These are phyloP conservation scores for Plasmodium malariae DNA, from an alignment of 169 alveolate genomes.

Conservation along the genomic window DNA sequence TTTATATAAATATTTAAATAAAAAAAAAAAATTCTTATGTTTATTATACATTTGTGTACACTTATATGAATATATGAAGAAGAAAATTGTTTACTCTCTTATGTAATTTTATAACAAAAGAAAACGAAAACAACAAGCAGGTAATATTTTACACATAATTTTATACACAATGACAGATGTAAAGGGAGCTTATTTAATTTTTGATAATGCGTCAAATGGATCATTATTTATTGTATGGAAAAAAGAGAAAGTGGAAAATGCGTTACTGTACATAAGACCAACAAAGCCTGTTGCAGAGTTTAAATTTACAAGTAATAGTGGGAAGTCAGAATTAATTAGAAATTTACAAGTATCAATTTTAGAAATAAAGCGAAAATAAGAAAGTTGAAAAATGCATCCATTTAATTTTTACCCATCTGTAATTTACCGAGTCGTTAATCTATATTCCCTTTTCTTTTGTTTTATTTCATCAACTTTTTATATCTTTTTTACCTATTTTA, in stretches of 20 bases:
- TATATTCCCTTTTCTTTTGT: not conserved
- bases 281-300: constrained; percentile 76
- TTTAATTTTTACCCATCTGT: constrained; percentile 11
- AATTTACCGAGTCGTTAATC: not conserved
- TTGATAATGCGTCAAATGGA: constrained; percentile 80
- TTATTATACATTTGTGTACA: no score
- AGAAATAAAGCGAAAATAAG: not conserved
- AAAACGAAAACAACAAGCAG: not conserved
- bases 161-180: constrained; percentile 42
- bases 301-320: constrained; percentile 75
- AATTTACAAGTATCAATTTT: constrained; percentile 70
- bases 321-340: constrained; percentile 78
- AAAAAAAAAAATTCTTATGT: not conserved
- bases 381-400: not conserved
- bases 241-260: constrained; percentile 59
- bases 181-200: constrained; percentile 78
- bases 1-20: constrained; percentile 13
- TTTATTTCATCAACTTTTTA: not conserved
- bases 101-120: not conserved
- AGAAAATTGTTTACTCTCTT: not conserved
- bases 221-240: constrained; percentile 80
- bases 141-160: not conserved
- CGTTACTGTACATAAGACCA: constrained; percentile 76
- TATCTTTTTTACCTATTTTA: not conserved
- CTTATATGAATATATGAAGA: not conserved